Evolutionary conservation across 106 monocot species (phyloP), one percentile per base, ranked within the genome.

Genomic region (Platanthera guangdongensis): DNA sequence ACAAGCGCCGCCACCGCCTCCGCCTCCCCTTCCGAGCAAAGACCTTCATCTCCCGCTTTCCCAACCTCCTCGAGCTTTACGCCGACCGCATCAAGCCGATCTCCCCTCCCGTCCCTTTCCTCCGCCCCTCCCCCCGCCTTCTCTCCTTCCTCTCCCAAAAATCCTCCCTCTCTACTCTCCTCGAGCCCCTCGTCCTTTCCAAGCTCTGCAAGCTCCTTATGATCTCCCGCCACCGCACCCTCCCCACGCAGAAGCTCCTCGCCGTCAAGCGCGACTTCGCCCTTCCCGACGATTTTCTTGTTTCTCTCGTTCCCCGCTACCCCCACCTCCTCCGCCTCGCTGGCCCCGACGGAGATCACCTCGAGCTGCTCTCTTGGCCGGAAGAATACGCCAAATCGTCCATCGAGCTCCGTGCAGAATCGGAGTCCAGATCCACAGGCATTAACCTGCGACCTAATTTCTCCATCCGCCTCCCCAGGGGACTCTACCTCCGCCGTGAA

Each of bases 181-280:
- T 84, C 47, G 90, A 90, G 63, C 54, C 59, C 7, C 69, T 80
- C 57, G 64, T 54, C 69, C 54, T 91, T 39, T 52, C 82, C 51
- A 96, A 89, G 85, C 75, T 95, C 71, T 81, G 79, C 84, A 95
- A 92, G 80, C 81, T 95, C 68, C 80, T 95, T 67, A 92, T 95
- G 88, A 95, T 92, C 74, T 88, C 92, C 59, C 78, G 62, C 22
- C 67, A 92, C 64, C 80, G 64, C 11, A 89, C 79, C 52, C 59
- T 96, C 30, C 68, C 57, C 21, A 79, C 83, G 18, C 84, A 89
- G 59, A 96, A 90, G 79, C 73, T 96, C 47, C 59, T 86, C 12
- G 73, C 87, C 50, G 87, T 87, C 28, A 92, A 88, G 81, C 78
- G 88, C 32, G 85, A 90, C 73, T 96, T 96, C 76, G 95, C 87